Evolutionary conservation across 306 rosid species (phyloP), one percentile per base, ranked within the genome.

Genomic region (Vigna radiata): DNA sequence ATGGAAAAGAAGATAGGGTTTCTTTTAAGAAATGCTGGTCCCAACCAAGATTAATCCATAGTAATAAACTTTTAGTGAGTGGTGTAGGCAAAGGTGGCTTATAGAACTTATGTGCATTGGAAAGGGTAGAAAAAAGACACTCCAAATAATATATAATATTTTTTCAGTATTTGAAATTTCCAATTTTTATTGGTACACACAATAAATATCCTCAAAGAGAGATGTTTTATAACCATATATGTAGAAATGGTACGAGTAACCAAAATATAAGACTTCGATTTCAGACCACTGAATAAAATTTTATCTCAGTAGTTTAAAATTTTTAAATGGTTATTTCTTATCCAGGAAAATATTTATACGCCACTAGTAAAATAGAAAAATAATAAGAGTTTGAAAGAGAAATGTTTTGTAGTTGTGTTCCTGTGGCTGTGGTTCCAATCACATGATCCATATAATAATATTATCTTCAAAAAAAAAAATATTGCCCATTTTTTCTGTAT

Each of bases 11-110:
- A 17, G 29, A 48, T 5, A 9, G 31, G 50, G 1, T 27, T 18
- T 25, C 8, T 64, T 64, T 39, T 36, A 17, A 62, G 48, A 63
- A 63, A 36, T 64, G 0, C 70, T 64, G 70, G 70, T 64, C 70
- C 70, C 70, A 18, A 39, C 17, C 2, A 4, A 64, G 70, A 64
- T 64, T 64, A 61, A 61, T 61, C 7, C 31, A 39, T 36, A 36
- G 16, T 36, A 63, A 21, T 15, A 31, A 61, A 31, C 21, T 19
- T 33, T 27, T 9, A 33, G 16, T 37, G 4, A 9, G 16, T 15
- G 49, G 43, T 37, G 50, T 64, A 31, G 70, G 15, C 23, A 16
- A 62, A 3, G 7, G 13, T 43, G 7, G 12, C 18, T n/a, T 17
- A 25, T 25, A 3, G 23, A 36, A 25, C 15, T 29, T 0, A 36